Evolutionary conservation across 164 flowering plant species (phyloP), one percentile per base, ranked within the genome.

Genomic region (Chimonanthus praecox): DNA sequence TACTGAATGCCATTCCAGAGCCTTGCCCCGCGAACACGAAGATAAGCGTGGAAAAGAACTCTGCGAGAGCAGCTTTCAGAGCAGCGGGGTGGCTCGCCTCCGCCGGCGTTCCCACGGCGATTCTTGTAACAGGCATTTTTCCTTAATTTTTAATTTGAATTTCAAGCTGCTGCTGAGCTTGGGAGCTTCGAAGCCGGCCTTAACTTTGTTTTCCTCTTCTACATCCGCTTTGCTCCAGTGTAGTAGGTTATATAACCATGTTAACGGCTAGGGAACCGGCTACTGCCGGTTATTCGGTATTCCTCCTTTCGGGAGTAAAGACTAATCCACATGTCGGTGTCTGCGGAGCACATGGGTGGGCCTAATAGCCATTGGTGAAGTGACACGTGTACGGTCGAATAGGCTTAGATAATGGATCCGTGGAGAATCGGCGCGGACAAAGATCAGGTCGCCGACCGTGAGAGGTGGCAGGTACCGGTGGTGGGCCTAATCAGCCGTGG

Each of bases 41-140:
- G 73, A 90, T 87, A 20, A 89, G 72, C 16, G 87, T 89, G n/a
- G 85, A 84, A 67, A 90, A 75, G 85, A 89, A 89, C 89, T 90
- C 95, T 3, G 95, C 91, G 72, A 89, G 65, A 4, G 79, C 92
- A 1, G 87, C 89, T 76, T 78, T 88, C 46, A 88, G 69, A 10
- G 88, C 83, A 64, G 81, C 87, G 0, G 91, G 90, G 10, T 84
- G 88, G 43, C 77, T 71, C 13, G 84, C 88, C 80, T 90, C 95
- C 70, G 71, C 76, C 9, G 79, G 76, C 33, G 77, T 21, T 7
- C 95, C 95, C 6, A 89, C 68, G 15, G 88, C 86, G 33, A 89
- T 88, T 47, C 81, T 61, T 1, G 79, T 70, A 80, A 88, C 70
- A 81, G 90, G 88, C 93, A 88, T 88, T 50, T 7, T 74, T 49